These are phyloP conservation scores for Erodium trifolium DNA, from an alignment of 441 rosid species.

Conservation along the genomic window DNA sequence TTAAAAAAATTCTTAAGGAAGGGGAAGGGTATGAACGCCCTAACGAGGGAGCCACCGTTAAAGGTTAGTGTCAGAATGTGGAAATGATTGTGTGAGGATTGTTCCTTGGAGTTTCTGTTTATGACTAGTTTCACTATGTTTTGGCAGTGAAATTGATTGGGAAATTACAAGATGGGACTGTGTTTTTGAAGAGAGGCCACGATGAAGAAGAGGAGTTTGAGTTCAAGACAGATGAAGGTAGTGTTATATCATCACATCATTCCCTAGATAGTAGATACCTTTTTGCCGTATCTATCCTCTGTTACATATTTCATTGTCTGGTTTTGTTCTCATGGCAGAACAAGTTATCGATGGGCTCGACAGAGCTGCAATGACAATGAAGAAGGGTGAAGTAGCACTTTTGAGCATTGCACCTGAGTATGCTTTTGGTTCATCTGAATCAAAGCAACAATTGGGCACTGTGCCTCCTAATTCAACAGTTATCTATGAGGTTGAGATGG, in stretches of 20 bases:
- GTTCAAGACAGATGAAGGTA: conserved; percentile 79
- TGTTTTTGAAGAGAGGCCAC: conserved; percentile 63
- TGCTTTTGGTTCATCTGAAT: conserved; percentile 56
- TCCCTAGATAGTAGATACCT: too few relatives aligned
- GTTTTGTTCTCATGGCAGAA: conserved; percentile 29
- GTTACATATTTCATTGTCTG: too few relatives aligned
- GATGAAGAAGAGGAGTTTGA: conserved; percentile 44
- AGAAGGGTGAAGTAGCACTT: conserved; percentile 70
- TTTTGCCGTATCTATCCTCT: too few relatives aligned
- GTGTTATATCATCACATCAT: background rate
- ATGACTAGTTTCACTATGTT: background rate
- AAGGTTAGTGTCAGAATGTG: conserved; percentile 30
- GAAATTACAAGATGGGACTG: conserved; percentile 63
- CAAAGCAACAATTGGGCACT: conserved; percentile 58
- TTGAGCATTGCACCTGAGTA: conserved; percentile 64
- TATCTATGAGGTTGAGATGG: conserved; percentile 57
- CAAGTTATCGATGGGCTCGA: conserved; percentile 82
- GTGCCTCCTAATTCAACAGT: conserved; percentile 68
- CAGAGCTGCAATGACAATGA: conserved; percentile 62
- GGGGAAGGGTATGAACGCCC: conserved; percentile 87
- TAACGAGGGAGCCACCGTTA: conserved; percentile 65
- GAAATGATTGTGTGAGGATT: background rate
- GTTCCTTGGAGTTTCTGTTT: background rate
- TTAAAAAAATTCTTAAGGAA: conserved; percentile 68
- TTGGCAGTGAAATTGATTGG: conserved; percentile 66